Conservation (phyloP, 805 yeast species). For the Candida gorgasii region DNA sequence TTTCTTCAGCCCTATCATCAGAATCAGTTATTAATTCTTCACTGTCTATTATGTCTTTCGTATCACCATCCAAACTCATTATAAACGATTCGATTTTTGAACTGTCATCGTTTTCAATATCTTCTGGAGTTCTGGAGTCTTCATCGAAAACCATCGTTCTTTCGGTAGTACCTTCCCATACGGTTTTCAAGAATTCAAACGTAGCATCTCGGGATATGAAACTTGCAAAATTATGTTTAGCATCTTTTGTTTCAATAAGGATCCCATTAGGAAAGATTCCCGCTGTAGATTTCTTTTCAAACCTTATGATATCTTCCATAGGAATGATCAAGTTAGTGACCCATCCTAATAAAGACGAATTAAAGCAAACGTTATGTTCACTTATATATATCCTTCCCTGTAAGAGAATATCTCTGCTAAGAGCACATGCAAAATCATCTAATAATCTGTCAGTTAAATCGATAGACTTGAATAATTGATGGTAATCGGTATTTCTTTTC, state of each 20-base stretch:
- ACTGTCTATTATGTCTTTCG: constrained; percentile 12
- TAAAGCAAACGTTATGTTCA: constrained; percentile 77
- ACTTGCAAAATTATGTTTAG: constrained; percentile 80
- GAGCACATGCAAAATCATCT: constrained; percentile 89
- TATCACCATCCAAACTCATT: constrained; percentile 43
- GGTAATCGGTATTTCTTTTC: constrained; percentile 72
- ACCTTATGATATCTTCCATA: constrained; percentile 63
- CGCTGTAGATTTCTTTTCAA: constrained; percentile 83
- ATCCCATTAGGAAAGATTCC: constrained; percentile 93
- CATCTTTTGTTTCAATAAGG: constrained; percentile 60
- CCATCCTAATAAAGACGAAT: constrained; percentile 88
- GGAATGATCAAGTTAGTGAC: constrained; percentile 77
- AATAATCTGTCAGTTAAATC: constrained; percentile 70
- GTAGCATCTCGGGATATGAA: constrained; percentile 81
- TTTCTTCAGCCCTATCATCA: neutral
- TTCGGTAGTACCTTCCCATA: constrained; percentile 59
- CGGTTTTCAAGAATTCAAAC: constrained; percentile 62
- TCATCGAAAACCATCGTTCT: constrained; percentile 18
- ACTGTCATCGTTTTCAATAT: constrained; percentile 11
- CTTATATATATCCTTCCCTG: constrained; percentile 88
- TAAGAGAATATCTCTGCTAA: constrained; percentile 78
- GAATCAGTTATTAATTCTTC: constrained; percentile 5
- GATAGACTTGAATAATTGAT: constrained; percentile 65
- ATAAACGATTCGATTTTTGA: constrained; percentile 26
- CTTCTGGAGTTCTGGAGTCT: constrained; percentile 12